Percentiles rank a stretch among this genome's conserved stretches.
Evolutionary conservation across 768 basidiomycete species (phyloP).

Genomic region (Calocybe cyanea): DNA sequence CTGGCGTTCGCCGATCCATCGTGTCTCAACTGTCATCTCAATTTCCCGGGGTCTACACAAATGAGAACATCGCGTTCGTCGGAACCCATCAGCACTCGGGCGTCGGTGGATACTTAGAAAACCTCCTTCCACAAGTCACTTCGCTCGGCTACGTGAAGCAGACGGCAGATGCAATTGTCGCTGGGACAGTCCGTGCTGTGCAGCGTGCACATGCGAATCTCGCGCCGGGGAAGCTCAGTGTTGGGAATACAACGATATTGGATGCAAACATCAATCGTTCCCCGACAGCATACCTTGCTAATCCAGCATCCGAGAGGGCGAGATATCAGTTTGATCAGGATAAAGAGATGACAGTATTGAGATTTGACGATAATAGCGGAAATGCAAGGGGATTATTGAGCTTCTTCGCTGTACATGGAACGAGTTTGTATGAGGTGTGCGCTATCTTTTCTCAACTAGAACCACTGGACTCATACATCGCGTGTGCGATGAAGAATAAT

Average conservation of each 20-base stretch:
- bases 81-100: conserved; percentile 77
- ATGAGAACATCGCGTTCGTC: conserved; percentile 71
- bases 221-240: conserved; percentile 50
- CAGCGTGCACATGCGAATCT: conserved; percentile 63
- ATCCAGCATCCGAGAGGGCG: conserved; percentile 67
- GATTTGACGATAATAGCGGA: conserved; percentile 58
- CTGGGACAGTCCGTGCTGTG: conserved; percentile 67
- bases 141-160: conserved; percentile 70
- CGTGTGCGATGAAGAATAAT: conserved; percentile 56
- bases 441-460: background rate
- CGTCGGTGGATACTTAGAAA: conserved; percentile 76
- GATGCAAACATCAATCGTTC: conserved; percentile 73
- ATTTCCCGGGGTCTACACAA: conserved; percentile 62
- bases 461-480: conserved; percentile 1
- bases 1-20: conserved; percentile 67
- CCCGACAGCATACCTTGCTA: conserved; percentile 73
- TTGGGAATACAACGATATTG: conserved; percentile 67
- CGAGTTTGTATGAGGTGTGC: conserved; percentile 69
- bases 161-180: conserved; percentile 68
- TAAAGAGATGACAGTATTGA: conserved; percentile 65
- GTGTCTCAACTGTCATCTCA: conserved; percentile 50
- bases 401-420: conserved; percentile 79
- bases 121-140: conserved; percentile 74
- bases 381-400: conserved; percentile 63
- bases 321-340: conserved; percentile 69